These are phyloP conservation scores for Cutaneotrichosporon mucoides DNA, from an alignment of 1,284 basidiomycete genomes.

Conservation along the genomic window DNA sequence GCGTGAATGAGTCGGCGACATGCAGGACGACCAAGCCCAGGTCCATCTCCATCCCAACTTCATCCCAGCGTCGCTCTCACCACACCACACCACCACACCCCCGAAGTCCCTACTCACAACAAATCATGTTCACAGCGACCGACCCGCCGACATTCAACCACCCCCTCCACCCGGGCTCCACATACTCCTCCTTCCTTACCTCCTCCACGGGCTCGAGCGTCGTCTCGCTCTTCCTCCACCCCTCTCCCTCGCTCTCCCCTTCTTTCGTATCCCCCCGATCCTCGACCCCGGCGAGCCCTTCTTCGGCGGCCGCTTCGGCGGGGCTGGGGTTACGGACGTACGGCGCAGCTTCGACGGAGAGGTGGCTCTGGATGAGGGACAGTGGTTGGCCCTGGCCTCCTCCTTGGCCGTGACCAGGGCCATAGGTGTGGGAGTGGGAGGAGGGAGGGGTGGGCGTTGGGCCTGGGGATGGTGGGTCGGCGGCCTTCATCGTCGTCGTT, in stretches of 20 bases:
- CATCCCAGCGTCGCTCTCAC: too few relatives aligned
- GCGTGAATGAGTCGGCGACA: too few relatives aligned
- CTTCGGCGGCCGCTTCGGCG: not conserved
- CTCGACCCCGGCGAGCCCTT: not conserved
- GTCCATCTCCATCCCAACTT: too few relatives aligned
- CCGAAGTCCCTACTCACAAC: conserved; percentile 24
- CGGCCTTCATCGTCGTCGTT: not conserved
- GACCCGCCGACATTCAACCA: conserved; percentile 14
- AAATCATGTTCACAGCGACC: conserved; percentile 30
- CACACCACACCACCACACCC: too few relatives aligned
- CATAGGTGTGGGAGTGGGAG: too few relatives aligned
- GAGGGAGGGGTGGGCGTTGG: too few relatives aligned
- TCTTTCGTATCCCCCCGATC: not conserved
- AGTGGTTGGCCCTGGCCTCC: not conserved
- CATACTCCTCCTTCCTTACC: not conserved
- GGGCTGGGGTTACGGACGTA: not conserved
- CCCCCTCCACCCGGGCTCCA: conserved; percentile 9
- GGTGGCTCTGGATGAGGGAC: not conserved
- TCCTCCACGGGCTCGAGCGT: not conserved
- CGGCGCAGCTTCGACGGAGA: not conserved
- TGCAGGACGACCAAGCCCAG: too few relatives aligned
- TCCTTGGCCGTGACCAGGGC: too few relatives aligned
- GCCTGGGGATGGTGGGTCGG: not conserved
- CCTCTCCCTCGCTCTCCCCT: too few relatives aligned
- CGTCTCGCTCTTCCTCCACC: not conserved